Base-by-base conservation (phyloP, 768 basidiomycete species). In the Chlorophyllum brunneum region DNA sequence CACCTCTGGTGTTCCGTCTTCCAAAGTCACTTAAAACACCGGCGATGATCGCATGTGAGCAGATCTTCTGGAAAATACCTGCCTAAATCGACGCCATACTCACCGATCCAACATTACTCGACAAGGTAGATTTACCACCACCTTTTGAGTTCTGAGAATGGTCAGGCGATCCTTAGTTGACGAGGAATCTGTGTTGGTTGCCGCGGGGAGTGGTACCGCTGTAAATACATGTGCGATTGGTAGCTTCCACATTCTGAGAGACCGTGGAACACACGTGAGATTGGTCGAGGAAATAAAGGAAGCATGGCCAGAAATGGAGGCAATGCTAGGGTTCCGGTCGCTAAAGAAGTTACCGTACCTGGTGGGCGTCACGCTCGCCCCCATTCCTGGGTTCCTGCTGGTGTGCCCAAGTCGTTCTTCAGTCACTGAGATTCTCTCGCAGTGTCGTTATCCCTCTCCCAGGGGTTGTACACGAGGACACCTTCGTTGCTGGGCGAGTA, bases 341-440 rank as follows among this genome's bases (percentile, higher is more conserved):
- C 58, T 77, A 37, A 75, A 79, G 57, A 74, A 71, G 54, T 38
- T 79, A 29, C 72, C 76, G 13, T 79, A 76, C 57, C 63, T 78
- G n/a, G 75, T 77, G 50, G 56, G 73, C 58, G 2, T 16, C 8
- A n/a, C n/a, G n/a, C n/a, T n/a, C n/a, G n/a, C n/a, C n/a, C n/a
- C n/a, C n/a, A n/a, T n/a, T n/a, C n/a, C n/a, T n/a, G n/a, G n/a
- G n/a, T n/a, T n/a, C n/a, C n/a, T n/a, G n/a, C n/a, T 47, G 78
- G 77, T 73, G 71, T 1, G 76, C 75, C 4, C n/a, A n/a, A n/a
- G 73, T 78, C 26, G 66, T 77, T 26, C 77, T 77, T 51, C 76
- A 79, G 58, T 66, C 74, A 0, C 64, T 78, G 38, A 63, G 77
- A 22, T 64, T 76, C 55, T 63, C 68, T 23, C 67, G 70, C 51